Percentiles rank a stretch among this genome's conserved stretches.
Conservation (phyloP, 352 stramenopile genomes). For the Peronosclerospora sorghi region DNA sequence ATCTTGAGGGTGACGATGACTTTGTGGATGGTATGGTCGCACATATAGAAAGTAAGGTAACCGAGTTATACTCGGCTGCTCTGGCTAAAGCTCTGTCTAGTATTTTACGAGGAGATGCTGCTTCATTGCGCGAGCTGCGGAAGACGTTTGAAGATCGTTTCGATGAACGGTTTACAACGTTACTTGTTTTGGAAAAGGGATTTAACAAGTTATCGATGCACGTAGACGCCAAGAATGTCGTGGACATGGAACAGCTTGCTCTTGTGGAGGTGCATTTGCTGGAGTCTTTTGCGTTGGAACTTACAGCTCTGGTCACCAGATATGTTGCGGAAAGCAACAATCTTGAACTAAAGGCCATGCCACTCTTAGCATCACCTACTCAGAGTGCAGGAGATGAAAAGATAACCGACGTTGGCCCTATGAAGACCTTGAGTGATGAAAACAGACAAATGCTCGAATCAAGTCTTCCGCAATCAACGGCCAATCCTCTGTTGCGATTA, state of each 20-base stretch:
- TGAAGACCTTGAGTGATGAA: conserved; percentile 36
- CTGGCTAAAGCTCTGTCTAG: conserved; percentile 45
- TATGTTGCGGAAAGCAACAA: conserved; percentile 56
- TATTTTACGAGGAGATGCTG: conserved; percentile 62
- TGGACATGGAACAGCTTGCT: conserved; percentile 36
- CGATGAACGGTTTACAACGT: conserved; percentile 38
- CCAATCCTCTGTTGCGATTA: conserved; percentile 40
- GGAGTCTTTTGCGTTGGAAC: conserved; percentile 31
- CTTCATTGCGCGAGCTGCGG: conserved; percentile 49
- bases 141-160: conserved; percentile 72
- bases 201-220: conserved; percentile 56
- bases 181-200: conserved; percentile 52
- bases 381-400: conserved; percentile 1
- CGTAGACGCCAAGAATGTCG: conserved; percentile 36
- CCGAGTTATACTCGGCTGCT: conserved; percentile 39
- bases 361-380: conserved; percentile 17
- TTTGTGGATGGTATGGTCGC: conserved; percentile 43
- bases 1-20: conserved; percentile 47
- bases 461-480: conserved; percentile 33
- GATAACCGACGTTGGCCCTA: not conserved
- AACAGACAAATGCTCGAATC: conserved; percentile 64
- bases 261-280: conserved; percentile 44
- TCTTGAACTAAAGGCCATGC: conserved; percentile 44
- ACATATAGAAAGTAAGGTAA: conserved; percentile 30
- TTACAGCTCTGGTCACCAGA: conserved; percentile 46